Base-by-base conservation (phyloP, 2,329 filamentous ascomycete species). In the Calonectria multiphialidica region DNA sequence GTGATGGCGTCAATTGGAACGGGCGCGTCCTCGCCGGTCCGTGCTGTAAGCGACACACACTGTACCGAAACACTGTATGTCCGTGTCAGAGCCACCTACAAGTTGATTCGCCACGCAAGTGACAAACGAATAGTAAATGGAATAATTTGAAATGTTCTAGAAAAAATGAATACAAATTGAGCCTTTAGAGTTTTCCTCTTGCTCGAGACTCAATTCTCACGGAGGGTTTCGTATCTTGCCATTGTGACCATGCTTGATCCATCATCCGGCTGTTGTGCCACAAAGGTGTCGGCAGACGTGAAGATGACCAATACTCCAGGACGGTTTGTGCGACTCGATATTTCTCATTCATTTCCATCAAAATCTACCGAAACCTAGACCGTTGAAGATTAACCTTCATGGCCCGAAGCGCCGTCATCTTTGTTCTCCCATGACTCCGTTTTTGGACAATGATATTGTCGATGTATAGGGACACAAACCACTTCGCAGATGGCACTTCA, bases 301-400 rank as follows among this genome's bases (percentile, higher is more conserved):
- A 74, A 30, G 65, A 74, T 62, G 47, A 62, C 66, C 70, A 79
- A 76, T 78, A 72, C 45, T 35, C 74, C 53, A 57, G 40, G 59
- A 57, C 42, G 33, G 25, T 30, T 66, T 40, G 69, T 76, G 71
- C 45, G 70, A 74, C 75, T 49, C 5, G 28, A 45, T 57, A 50
- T 47, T 42, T 72, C 47, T 49, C 57, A 66, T 67, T 35, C 47
- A 47, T 28, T 55, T 45, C 35, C 47, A 28, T 67, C 35, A 12
- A 42, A 44, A 62, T 61, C 68, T 47, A 33, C 37, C 40, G 23
- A 66, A 59, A 63, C 53, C 57, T 71, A 50, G 63, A 25, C 42
- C 42, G 55, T 45, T 66, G 45, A 30, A 13, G 12, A 57, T 57
- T 30, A 21, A 16, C 37, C 42, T 70, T 21, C 40, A 44, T 44